phyloP scores from a whole-genome alignment of 495 filamentous ascomycete genomes.

The Sabuloglossum arenarium region DNA sequence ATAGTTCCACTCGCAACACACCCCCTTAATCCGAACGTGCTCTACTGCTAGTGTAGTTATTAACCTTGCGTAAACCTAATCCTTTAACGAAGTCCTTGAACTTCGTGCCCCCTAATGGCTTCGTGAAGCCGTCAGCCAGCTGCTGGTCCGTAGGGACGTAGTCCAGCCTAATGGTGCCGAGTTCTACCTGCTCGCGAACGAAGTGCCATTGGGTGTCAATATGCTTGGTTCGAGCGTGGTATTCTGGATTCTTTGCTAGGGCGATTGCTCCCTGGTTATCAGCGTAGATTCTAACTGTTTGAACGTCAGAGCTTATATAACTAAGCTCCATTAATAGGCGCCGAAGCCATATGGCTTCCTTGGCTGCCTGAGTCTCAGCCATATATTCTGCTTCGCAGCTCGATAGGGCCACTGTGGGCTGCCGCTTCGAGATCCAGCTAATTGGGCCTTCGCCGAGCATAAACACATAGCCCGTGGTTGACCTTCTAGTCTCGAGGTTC shows the following conservation, averaged over 20 bases:
- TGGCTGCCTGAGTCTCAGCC: too few relatives aligned
- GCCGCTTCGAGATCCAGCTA: too few relatives aligned
- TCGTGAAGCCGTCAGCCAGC: slow-evolving; percentile 12
- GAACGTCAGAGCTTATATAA: not conserved
- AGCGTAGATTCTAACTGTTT: not conserved
- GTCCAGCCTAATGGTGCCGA: slow-evolving; percentile 18
- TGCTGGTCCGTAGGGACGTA: slow-evolving; percentile 24
- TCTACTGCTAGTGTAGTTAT: not conserved
- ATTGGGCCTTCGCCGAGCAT: too few relatives aligned
- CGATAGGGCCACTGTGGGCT: too few relatives aligned
- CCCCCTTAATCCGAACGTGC: not conserved
- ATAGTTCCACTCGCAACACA: too few relatives aligned
- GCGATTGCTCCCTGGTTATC: slow-evolving; percentile 10
- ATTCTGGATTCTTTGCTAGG: slow-evolving; percentile 7
- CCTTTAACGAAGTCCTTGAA: not conserved
- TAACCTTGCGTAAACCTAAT: not conserved
- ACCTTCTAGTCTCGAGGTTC: too few relatives aligned
- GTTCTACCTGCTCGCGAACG: slow-evolving; percentile 18
- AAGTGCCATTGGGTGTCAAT: slow-evolving; percentile 11
- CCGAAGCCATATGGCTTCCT: not conserved
- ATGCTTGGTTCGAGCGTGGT: slow-evolving; percentile 11
- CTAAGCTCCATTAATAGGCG: not conserved
- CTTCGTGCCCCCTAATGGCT: slow-evolving; percentile 1
- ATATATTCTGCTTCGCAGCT: too few relatives aligned
- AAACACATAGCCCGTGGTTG: too few relatives aligned